These are phyloP conservation scores for Suillus luteus DNA, from an alignment of 768 basidiomycete genomes.

Conservation along the genomic window DNA sequence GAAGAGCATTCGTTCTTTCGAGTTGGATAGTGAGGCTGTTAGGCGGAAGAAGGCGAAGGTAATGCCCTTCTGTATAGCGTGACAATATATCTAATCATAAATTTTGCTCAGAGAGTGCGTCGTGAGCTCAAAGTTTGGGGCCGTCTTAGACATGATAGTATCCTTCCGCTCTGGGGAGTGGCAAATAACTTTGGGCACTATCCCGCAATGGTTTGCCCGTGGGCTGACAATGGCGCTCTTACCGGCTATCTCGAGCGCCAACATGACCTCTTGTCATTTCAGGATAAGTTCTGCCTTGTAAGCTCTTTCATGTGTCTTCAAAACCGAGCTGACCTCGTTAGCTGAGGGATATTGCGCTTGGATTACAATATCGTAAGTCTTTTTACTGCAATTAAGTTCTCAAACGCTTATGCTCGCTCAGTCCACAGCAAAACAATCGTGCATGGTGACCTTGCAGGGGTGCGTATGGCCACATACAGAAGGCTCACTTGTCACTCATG, in stretches of 20 bases:
- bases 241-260: constrained; percentile 17
- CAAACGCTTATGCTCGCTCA: not conserved
- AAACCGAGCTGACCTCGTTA: not conserved
- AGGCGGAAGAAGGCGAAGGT: not conserved
- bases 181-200: constrained; percentile 22
- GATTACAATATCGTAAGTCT: not conserved
- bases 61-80: not conserved
- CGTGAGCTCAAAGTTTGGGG: constrained; percentile 26
- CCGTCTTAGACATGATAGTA: constrained; percentile 20
- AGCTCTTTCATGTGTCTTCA: not conserved
- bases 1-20: constrained; percentile 1
- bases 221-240: constrained; percentile 20
- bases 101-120: constrained; percentile 16
- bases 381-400: not conserved
- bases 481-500: not conserved
- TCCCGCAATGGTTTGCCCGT: constrained; percentile 26
- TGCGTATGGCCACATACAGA: not conserved
- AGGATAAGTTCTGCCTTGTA: constrained; percentile 20
- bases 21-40: not conserved
- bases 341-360: not conserved
- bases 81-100: not conserved
- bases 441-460: not conserved
- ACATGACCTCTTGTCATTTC: constrained; percentile 9
- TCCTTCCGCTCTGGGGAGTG: constrained; percentile 23
- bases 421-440: not conserved